phyloP scores from a whole-genome alignment of 441 rosid species.

The Populus hybrid region DNA sequence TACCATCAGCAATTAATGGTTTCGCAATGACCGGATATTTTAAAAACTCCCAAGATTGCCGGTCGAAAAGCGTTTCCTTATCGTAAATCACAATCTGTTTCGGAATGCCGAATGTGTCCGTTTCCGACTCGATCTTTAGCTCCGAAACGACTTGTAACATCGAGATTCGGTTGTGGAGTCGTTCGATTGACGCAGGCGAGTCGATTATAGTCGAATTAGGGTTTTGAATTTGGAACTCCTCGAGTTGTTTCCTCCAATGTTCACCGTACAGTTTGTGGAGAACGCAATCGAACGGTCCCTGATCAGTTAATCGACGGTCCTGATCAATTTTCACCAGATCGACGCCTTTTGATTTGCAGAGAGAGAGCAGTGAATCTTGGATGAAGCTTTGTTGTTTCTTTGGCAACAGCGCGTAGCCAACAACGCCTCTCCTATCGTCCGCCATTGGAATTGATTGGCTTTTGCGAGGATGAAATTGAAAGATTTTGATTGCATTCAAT shows the following conservation, averaged over 20 bases:
- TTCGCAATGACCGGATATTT: conserved; percentile 64
- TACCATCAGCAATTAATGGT: conserved; percentile 55
- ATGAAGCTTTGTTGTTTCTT: conserved; percentile 59
- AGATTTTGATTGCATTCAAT: not conserved
- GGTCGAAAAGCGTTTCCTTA: conserved; percentile 39
- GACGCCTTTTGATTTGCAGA: conserved; percentile 38
- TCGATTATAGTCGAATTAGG: conserved; percentile 42
- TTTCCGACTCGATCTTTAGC: conserved; percentile 29
- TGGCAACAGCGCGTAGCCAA: conserved; percentile 55
- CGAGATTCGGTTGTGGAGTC: conserved; percentile 55
- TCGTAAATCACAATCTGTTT: conserved; percentile 62
- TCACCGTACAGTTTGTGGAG: conserved; percentile 58
- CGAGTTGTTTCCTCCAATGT: conserved; percentile 44
- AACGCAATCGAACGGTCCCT: conserved; percentile 58
- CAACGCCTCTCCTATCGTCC: conserved; percentile 25
- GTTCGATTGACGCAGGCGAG: conserved; percentile 43
- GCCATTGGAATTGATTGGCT: conserved; percentile 2
- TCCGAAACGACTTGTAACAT: conserved; percentile 54
- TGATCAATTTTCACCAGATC: conserved; percentile 44
- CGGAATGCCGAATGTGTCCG: conserved; percentile 45
- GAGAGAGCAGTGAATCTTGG: conserved; percentile 39
- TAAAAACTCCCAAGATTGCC: conserved; percentile 33
- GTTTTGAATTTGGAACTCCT: conserved; percentile 24
- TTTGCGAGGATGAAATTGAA: not conserved
- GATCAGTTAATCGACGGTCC: conserved; percentile 34